phyloP scores from a whole-genome alignment of 768 basidiomycete species.

The Harrya chromipes region DNA sequence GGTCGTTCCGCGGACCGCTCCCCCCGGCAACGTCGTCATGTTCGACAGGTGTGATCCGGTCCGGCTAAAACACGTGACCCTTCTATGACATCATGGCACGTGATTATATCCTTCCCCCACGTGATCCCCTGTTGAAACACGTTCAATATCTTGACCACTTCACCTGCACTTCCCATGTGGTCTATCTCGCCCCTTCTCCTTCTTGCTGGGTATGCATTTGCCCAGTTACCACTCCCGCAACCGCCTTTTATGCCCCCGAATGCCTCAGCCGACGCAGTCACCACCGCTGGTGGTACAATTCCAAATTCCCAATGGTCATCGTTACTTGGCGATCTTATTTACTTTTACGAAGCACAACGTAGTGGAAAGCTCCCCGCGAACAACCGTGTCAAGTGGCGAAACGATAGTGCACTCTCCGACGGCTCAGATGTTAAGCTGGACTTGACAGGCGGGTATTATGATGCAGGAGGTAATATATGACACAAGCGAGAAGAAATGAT shows the following conservation, averaged over 20 bases:
- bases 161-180: conserved; percentile 16
- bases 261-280: conserved; percentile 50
- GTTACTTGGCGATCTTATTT: conserved; percentile 75
- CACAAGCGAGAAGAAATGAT: not conserved
- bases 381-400: conserved; percentile 85
- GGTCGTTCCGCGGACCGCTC: too few relatives aligned
- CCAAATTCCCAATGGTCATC: conserved; percentile 83
- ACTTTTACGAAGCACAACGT: conserved; percentile 90
- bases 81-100: conserved; percentile 15
- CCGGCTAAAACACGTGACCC: too few relatives aligned
- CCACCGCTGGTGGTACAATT: conserved; percentile 35
- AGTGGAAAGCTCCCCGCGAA: conserved; percentile 66
- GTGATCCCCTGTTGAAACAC: conserved; percentile 20
- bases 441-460: conserved; percentile 85
- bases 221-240: conserved; percentile 64
- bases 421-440: conserved; percentile 73
- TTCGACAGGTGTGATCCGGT: too few relatives aligned
- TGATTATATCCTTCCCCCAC: conserved; percentile 15
- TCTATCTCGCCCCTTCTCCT: conserved; percentile 15
- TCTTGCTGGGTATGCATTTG: conserved; percentile 31
- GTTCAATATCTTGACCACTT: not conserved
- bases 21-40: too few relatives aligned
- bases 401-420: conserved; percentile 74
- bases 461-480: conserved; percentile 72
- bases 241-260: conserved; percentile 63